Base-by-base conservation (phyloP, 768 basidiomycete genomes). In the Naganishia randhawae region DNA sequence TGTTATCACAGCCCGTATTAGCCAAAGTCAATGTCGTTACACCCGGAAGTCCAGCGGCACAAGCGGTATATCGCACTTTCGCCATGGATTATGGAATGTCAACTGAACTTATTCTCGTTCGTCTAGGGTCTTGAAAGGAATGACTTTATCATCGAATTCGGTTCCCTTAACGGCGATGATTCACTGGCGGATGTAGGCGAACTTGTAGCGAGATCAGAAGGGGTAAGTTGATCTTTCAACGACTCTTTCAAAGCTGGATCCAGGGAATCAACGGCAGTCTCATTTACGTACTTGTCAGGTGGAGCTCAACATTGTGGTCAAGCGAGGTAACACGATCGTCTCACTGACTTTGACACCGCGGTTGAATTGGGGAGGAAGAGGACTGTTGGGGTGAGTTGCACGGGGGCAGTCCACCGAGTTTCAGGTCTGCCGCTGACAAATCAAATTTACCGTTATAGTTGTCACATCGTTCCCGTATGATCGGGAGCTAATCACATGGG, bases 341-440 rank as follows among this genome's bases (percentile, higher is more conserved):
- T 81, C 81, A 22, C 73, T 91, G 67, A 83, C 78, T n/a, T 81
- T 92, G 50, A 87, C 82, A 3, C 91, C 91, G 7, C 80, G 85
- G 57, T 85, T 83, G 66, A 87, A 87, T 8, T 96, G 92, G 92
- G 91, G 91, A 70, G 92, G 92, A 11, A 83, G 90, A 68, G 92
- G 92, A 10, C 82, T 88, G 77, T 81, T 96, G 50, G 92, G 92
- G 88, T 91, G 70, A 73, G 86, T 78, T 6, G 45, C 45, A 22
- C n/a, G n/a, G n/a, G n/a, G n/a, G 4, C 19, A n/a, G 45, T 48
- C 25, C 19, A n/a, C 19, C n/a, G 6, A 22, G n/a, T 22, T 48
- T 22, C 3, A 11, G 19, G n/a, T 22, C 45, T 19, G 19, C 25
- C 13, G 3, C 45, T 48, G 19, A 48, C 45, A 22, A 22, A 22